Percentiles rank a stretch among this genome's conserved stretches.
These are phyloP conservation scores for Candida mattraensis DNA, from an alignment of 805 yeast genomes.

Conservation along the genomic window DNA sequence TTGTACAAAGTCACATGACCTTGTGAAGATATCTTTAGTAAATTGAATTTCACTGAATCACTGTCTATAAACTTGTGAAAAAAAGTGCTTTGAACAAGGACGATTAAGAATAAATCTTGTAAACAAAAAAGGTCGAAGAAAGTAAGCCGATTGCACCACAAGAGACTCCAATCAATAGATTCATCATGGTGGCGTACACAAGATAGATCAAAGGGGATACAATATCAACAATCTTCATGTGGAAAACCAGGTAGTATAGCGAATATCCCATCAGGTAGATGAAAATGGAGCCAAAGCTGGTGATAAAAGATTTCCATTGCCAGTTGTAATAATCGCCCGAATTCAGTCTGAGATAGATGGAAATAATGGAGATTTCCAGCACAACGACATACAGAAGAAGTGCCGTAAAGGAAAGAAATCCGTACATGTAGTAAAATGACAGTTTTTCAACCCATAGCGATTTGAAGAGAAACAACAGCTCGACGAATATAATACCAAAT, in stretches of 20 bases:
- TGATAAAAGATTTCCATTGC: constrained; percentile 81
- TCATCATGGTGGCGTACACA: constrained; percentile 66
- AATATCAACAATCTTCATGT: constrained; percentile 62
- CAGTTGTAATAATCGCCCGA: constrained; percentile 56
- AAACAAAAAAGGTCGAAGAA: constrained; percentile 65
- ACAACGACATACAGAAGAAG: constrained; percentile 60
- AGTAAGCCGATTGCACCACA: constrained; percentile 76
- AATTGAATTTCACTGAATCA: too few species aligned
- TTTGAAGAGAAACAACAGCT: constrained; percentile 67
- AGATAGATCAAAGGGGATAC: constrained; percentile 69
- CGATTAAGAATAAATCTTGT: constrained; percentile 50
- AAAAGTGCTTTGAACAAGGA: constrained; percentile 1
- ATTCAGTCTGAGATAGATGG: constrained; percentile 60
- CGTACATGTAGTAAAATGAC: constrained; percentile 76
- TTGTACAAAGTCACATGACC: too few species aligned
- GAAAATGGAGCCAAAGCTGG: constrained; percentile 68
- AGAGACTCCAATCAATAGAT: constrained; percentile 60
- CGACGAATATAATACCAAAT: constrained; percentile 78
- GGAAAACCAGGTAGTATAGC: constrained; percentile 58
- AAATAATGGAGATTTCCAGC: constrained; percentile 68
- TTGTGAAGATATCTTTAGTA: too few species aligned
- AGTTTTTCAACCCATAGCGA: constrained; percentile 80
- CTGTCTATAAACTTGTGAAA: constrained; percentile 7
- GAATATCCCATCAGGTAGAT: constrained; percentile 69
- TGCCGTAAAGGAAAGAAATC: constrained; percentile 66